Evolutionary conservation across 169 alveolate genomes (phyloP).

Genomic region (Sarcocystis neurona): DNA sequence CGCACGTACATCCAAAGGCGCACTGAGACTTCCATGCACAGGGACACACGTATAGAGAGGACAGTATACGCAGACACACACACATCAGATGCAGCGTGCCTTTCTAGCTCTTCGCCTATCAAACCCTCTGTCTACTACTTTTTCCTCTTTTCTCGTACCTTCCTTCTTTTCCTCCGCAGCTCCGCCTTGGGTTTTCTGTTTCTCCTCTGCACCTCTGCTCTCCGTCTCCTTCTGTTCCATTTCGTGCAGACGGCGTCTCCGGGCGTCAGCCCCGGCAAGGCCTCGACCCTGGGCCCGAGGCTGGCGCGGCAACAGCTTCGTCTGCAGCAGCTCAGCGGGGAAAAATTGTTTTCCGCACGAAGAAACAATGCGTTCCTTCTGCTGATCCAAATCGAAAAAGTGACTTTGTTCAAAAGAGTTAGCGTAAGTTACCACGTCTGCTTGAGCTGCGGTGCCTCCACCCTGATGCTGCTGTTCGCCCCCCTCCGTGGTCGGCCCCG

Average conservation of each 20-base stretch:
- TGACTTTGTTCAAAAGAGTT: not conserved
- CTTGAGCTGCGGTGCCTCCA: too few species aligned
- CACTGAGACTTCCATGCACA: too few species aligned
- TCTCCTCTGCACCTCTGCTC: slow-evolving; percentile 50
- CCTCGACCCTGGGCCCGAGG: slow-evolving; percentile 18
- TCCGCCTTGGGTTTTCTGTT: not conserved
- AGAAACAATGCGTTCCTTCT: slow-evolving; percentile 56
- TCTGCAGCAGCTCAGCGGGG: slow-evolving; percentile 60
- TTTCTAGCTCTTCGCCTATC: too few species aligned
- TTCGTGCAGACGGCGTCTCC: slow-evolving; percentile 49
- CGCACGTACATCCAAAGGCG: too few species aligned
- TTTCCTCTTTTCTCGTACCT: too few species aligned
- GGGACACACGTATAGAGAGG: too few species aligned
- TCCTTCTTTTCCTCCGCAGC: slow-evolving; percentile 41
- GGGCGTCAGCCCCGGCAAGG: slow-evolving; percentile 25
- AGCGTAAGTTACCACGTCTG: slow-evolving; percentile 34
- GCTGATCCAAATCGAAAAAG: slow-evolving; percentile 42
- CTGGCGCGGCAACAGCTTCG: slow-evolving; percentile 29
- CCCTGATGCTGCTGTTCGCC: too few species aligned
- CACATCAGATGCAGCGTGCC: too few species aligned
- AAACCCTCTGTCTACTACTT: too few species aligned
- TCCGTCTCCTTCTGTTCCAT: slow-evolving; percentile 64
- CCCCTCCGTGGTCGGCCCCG: slow-evolving; percentile 19
- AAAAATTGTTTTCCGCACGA: slow-evolving; percentile 39
- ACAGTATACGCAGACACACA: too few species aligned